These are phyloP conservation scores for Phaffomyces opuntiae DNA, from an alignment of 805 yeast species.

Conservation along the genomic window DNA sequence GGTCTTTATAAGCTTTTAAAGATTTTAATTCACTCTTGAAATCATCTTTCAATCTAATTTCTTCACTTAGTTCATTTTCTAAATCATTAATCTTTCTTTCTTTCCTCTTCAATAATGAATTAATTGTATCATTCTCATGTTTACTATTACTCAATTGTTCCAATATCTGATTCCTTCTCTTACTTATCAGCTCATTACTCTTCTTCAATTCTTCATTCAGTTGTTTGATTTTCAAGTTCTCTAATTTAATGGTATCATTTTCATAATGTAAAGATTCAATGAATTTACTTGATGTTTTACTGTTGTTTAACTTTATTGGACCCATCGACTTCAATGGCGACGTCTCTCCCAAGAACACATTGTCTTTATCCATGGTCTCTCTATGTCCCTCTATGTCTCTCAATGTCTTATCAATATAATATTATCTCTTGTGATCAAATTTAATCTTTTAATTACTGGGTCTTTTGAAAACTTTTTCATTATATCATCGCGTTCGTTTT, in stretches of 20 bases:
- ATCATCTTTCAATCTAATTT: constrained; percentile 37
- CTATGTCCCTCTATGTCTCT: too few species aligned
- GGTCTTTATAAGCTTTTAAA: constrained; percentile 41
- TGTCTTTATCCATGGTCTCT: neutral
- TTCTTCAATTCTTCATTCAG: constrained; percentile 50
- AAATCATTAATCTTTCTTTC: constrained; percentile 62
- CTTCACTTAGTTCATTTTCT: constrained; percentile 50
- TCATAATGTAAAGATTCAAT: constrained; percentile 38
- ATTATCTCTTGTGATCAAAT: too few species aligned
- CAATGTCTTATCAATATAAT: too few species aligned
- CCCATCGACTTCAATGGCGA: neutral
- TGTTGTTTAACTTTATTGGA: constrained; percentile 1
- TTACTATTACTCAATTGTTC: constrained; percentile 65
- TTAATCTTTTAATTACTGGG: too few species aligned
- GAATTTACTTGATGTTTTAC: constrained; percentile 23
- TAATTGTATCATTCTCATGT: constrained; percentile 72
- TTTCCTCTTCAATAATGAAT: constrained; percentile 59
- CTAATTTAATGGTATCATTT: constrained; percentile 45
- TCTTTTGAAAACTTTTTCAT: too few species aligned
- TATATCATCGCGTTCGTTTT: too few species aligned
- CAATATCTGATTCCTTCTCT: constrained; percentile 45
- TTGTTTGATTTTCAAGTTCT: constrained; percentile 30
- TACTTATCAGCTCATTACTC: constrained; percentile 39
- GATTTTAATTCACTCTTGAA: constrained; percentile 42
- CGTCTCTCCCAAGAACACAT: neutral